Conservation (phyloP, 768 basidiomycete genomes). For the Pisolithus orientalis region DNA sequence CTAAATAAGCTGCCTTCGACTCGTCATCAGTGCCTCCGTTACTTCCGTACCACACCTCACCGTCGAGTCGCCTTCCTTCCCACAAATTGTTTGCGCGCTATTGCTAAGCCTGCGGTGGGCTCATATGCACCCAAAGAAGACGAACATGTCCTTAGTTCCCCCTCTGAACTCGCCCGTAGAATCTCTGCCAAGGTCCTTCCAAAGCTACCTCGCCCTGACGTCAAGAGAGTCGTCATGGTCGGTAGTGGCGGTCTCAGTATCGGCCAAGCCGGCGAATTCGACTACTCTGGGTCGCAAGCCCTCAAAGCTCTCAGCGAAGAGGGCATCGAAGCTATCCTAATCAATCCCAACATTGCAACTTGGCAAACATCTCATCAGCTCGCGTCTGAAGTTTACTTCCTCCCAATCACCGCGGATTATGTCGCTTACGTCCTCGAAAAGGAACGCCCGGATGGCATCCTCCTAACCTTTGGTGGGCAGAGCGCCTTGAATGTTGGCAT, state of each 20-base stretch:
- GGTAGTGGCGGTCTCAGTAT: conserved; percentile 95
- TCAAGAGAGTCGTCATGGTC: conserved; percentile 92
- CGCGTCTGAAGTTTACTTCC: conserved; percentile 94
- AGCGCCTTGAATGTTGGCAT: conserved; percentile 98
- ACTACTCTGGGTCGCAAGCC: conserved; percentile 98
- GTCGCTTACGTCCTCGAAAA: conserved; percentile 98
- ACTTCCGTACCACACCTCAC: conserved; percentile 45
- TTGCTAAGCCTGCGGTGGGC: conserved; percentile 73
- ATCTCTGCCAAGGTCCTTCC: conserved; percentile 94
- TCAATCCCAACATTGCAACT: conserved; percentile 98
- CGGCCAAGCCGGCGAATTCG: conserved; percentile 98
- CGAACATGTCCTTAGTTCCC: conserved; percentile 83
- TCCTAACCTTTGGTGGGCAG: conserved; percentile 97
- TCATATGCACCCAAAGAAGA: conserved; percentile 55
- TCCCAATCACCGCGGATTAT: conserved; percentile 94
- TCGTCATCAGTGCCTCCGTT: conserved; percentile 29
- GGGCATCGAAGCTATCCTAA: conserved; percentile 88
- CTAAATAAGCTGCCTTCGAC: conserved; percentile 12
- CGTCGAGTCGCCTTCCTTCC: conserved; percentile 33
- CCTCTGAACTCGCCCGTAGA: conserved; percentile 89
- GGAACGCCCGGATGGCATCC: conserved; percentile 94
- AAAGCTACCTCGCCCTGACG: conserved; percentile 83
- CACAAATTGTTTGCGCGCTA: conserved; percentile 52
- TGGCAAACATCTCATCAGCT: conserved; percentile 99
- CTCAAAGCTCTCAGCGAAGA: conserved; percentile 96